Base-by-base conservation (phyloP, 1,284 basidiomycete species). In the Xerocomus minutiporus region DNA sequence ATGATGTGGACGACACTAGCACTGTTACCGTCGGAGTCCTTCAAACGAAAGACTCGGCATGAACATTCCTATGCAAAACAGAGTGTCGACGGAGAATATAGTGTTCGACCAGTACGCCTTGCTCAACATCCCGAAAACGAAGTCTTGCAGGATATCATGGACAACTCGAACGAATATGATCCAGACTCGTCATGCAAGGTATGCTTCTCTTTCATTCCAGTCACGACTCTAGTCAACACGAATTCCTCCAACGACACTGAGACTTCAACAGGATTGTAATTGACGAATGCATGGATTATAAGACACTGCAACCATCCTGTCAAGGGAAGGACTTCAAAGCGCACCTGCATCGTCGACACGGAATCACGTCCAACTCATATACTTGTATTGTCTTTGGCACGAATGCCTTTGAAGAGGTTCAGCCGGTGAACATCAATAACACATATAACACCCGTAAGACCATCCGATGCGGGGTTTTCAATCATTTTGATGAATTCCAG, bases 171-270 rank as follows among this genome's bases (percentile, higher is more conserved):
- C 5, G 20, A 12, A 20, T 38, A 38, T 8, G 17, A 23, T 8
- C 1, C 7, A 25, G 23, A 38, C 8, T 23, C 9, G 11, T 23
- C 20, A 4, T 23, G 38, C 8, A 23, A 39, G 23, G 61, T 66
- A 50, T 2, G 47, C 1, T 4, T 36, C n/a, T 31, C 11, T 42
- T 35, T 40, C 8, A 3, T 20, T 9, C 17, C 5, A 13, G 4
- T 38, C 6, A 29, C n/a, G 1, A 15, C 17, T 34, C 7, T 3
- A 41, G 38, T 50, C 34, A 32, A 32, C 15, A 12, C 9, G 15
- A 25, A 11, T 17, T 23, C 6, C 8, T 12, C 5, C 15, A 41
- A 61, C 59, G 25, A 58, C 1, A 31, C 11, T n/a, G 12, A 6
- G 8, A 32, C 8, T 15, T 34, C 12, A 38, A 38, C 36, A 38